These are phyloP conservation scores for Adansonia madagascariensis DNA, from an alignment of 441 rosid species.

Conservation along the genomic window DNA sequence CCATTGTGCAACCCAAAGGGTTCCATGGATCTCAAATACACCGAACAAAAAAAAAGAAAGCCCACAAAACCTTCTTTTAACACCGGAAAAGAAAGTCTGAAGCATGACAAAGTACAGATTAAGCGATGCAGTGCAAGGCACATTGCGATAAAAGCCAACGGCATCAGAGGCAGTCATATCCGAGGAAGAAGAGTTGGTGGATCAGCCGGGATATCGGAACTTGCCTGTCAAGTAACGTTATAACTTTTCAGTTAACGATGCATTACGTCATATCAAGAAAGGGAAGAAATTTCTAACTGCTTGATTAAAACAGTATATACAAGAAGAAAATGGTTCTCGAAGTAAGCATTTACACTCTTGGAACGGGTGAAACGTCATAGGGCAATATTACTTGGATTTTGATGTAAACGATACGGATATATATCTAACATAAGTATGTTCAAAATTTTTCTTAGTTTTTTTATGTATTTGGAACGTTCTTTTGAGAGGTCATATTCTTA, in stretches of 20 bases:
- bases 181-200: slow-evolving; percentile 53
- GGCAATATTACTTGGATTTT: not conserved
- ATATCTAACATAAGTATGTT: not conserved
- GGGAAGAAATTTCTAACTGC: not conserved
- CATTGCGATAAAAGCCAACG: not conserved
- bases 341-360: not conserved
- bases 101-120: not conserved
- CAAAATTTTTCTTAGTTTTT: no score
- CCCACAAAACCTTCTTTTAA: not conserved
- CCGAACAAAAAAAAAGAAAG: not conserved
- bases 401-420: not conserved
- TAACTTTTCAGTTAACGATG: slow-evolving; percentile 4
- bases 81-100: not conserved
- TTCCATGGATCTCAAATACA: not conserved
- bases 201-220: slow-evolving; percentile 56
- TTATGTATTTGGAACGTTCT: no score
- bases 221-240: slow-evolving; percentile 48
- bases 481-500: not conserved
- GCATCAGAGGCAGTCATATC: slow-evolving; percentile 34
- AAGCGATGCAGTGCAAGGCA: not conserved
- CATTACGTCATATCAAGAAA: no score
- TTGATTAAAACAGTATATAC: not conserved
- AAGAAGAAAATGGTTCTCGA: not conserved
- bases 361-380: not conserved
- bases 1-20: not conserved